These are phyloP conservation scores for Draba incana DNA, from an alignment of 345 rosid species.

Conservation along the genomic window DNA sequence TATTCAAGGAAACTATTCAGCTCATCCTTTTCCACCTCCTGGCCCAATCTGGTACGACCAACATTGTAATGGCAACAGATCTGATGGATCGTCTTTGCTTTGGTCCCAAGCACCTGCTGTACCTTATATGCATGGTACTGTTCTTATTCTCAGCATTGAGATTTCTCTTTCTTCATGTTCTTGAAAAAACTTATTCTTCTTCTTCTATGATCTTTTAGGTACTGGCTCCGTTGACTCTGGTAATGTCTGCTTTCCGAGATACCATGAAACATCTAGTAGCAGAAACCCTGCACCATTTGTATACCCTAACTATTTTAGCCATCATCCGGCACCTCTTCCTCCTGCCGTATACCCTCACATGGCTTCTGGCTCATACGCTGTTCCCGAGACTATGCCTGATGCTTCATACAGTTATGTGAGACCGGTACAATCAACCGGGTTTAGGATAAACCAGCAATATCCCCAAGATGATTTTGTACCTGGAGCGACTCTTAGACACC, in stretches of 20 bases:
- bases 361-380: slow-evolving; percentile 49
- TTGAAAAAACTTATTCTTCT: slow-evolving; percentile 12
- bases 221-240: slow-evolving; percentile 54
- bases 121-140: slow-evolving; percentile 71
- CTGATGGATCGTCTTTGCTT: slow-evolving; percentile 54
- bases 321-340: slow-evolving; percentile 47
- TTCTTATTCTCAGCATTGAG: slow-evolving; percentile 23
- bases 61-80: slow-evolving; percentile 40
- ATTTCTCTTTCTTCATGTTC: slow-evolving; percentile 8
- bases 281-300: slow-evolving; percentile 50
- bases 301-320: slow-evolving; percentile 45
- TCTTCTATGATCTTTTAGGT: slow-evolving; percentile 36
- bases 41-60: slow-evolving; percentile 58
- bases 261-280: slow-evolving; percentile 51
- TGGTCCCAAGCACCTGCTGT: slow-evolving; percentile 62
- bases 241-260: slow-evolving; percentile 47
- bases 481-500: slow-evolving; percentile 52
- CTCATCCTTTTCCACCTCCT: slow-evolving; percentile 56
- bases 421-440: slow-evolving; percentile 52
- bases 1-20: slow-evolving; percentile 59
- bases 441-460: slow-evolving; percentile 54
- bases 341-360: slow-evolving; percentile 57
- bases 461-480: slow-evolving; percentile 40
- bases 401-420: slow-evolving; percentile 57
- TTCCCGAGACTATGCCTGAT: slow-evolving; percentile 50